Evolutionary conservation across 805 yeast species (phyloP), one percentile per base, ranked within the genome.

Genomic region (Nakazawaea ishiwadae): DNA sequence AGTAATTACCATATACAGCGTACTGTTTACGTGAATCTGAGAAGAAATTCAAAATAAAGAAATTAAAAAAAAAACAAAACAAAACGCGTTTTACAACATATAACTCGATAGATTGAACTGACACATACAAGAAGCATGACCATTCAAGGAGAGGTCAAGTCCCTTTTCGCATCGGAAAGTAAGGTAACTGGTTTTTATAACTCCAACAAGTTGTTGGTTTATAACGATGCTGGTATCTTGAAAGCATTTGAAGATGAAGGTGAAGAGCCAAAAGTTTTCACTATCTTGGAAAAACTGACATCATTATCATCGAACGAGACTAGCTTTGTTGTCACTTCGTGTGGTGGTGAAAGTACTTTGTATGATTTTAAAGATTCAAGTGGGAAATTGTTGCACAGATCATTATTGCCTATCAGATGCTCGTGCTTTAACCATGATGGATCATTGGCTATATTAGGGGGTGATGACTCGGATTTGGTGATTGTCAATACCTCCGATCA

Each of bases 341-440:
- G 63, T 1, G 51, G 52, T 10, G 82, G 82, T 4, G 60, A 64
- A 21, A 59, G 75, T 42, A 73, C 66, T 39, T 48, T 62, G 26
- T 63, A 68, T 18, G 65, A 71, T 41, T 51, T 69, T 34, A 37
- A 34, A 15, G 19, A 28, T 12, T 8, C 28, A 6, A 42, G 46
- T 4, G 37, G 37, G 8, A 66, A 68, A 18, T 51, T 66, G 11
- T 51, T 76, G n/a, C 66, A 62, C 35, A 58, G 79, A 35, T 59
- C 76, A 1, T 66, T 68, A 28, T 52, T 68, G 23, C 69, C 77
- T 0, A 51, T 79, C 17, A 61, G 84, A 47, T 81, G 75, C 48
- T 69, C 75, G 6, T 63, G 62, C 11, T 73, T 78, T 51, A 75
- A 81, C 17, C 84, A 83, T 49, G 76, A 73, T 38, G 88, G 84